Base-by-base conservation (phyloP, 2,329 filamentous ascomycete genomes). In the Colletotrichum sansevieriae region DNA sequence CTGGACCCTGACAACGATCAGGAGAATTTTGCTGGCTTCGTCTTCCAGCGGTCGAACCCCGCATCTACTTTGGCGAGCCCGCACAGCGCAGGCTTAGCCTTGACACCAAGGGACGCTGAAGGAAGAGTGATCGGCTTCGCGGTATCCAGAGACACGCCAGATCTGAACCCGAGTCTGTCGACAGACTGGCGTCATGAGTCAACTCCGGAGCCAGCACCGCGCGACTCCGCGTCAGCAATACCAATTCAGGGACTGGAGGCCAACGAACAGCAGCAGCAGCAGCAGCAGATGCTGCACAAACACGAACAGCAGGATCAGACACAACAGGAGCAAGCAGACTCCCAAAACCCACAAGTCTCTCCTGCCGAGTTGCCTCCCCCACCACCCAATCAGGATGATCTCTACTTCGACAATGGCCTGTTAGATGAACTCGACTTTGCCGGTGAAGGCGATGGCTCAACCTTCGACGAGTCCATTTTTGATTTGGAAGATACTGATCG, bases 381-480 rank as follows among this genome's bases (percentile, higher is more conserved):
- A 13, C 25, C 47, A 5, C 55, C 43, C 10, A 47, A 43, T 37
- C 58, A 60, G 33, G 89, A 91, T 72, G 91, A 93, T 71, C 80
- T 92, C 35, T 93, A 92, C 76, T 93, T 91, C 74, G 89, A 92
- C 71, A 89, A 89, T 74, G 90, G 89, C 2, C 78, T 87, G 74
- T 62, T 76, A 0, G 79, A 81, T 49, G 80, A 81, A 71, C 75
- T 80, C 7, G 80, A 83, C 46, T 85, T 87, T 72, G 81, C 83
- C 82, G 65, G 81, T 83, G 57, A 85, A 66, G 84, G 83, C 18
- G 87, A 90, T 33, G 83, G 83, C 1, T 81, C 82, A 0, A 82
- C 85, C 2, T 93, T 94, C 75, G 91, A 94, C 70, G 91, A 94
- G 76, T 91, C 89, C 6, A 85, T 93, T 13, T 93, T 94, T 74